Evolutionary conservation across 73 alveolate species (phyloP).

Genomic region (Tetrahymena borealis): DNA sequence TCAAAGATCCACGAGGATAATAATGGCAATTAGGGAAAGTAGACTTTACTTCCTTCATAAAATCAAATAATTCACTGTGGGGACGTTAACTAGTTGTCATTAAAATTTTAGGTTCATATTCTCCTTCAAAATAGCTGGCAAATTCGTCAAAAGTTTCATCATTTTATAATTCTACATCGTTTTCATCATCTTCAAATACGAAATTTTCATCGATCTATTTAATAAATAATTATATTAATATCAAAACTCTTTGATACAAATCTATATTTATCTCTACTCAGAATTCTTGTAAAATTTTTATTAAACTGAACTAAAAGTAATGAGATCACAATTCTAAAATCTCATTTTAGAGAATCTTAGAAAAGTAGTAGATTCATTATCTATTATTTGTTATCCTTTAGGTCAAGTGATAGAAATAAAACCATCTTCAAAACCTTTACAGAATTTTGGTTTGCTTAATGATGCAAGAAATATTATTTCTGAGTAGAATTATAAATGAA

Average conservation of each 20-base stretch:
- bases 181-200: conserved; percentile 39
- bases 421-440: too few species aligned
- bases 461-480: not conserved
- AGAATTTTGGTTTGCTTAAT: not conserved
- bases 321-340: too few species aligned
- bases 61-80: conserved; percentile 22
- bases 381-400: too few species aligned
- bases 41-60: conserved; percentile 20
- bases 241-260: too few species aligned
- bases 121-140: conserved; percentile 14
- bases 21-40: conserved; percentile 36
- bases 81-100: conserved; percentile 39
- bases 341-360: too few species aligned
- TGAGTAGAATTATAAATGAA: not conserved
- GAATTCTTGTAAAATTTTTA: too few species aligned
- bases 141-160: conserved; percentile 40
- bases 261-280: too few species aligned
- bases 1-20: conserved; percentile 72
- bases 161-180: conserved; percentile 22
- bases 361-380: too few species aligned
- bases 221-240: not conserved
- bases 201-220: conserved; percentile 25
- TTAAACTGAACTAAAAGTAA: too few species aligned
- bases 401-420: too few species aligned
- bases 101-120: conserved; percentile 28